Base-by-base conservation (phyloP, 1,139 yeast species). In the Kurtzmaniella quercitrusa region DNA sequence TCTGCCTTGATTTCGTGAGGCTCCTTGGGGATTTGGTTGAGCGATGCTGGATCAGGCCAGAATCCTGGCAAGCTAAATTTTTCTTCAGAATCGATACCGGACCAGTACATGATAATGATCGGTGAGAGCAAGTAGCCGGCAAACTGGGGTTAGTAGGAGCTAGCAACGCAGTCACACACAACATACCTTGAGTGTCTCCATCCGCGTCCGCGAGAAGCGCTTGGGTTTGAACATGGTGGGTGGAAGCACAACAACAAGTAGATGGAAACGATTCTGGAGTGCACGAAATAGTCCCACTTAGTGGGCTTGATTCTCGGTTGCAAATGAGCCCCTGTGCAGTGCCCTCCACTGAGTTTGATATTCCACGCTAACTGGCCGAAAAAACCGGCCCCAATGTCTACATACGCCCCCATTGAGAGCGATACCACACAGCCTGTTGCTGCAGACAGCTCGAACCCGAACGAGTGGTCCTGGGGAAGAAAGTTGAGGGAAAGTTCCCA, bases 11-110 rank as follows among this genome's bases (percentile, higher is more conserved):
- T 88, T 59, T 91, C 97, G 55, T 85, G 88, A 9, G 91, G 91
- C 59, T 90, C 97, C 59, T 89, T 91, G 2, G 97, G 98, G 34
- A 91, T 83, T 64, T 86, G 85, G 60, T 90, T 89, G 54, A 89
- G 75, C 2, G 96, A 85, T 33, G 86, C 85, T 34, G 97, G 97
- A 63, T 90, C 97, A 1, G 98, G 98, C 96, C 96, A 89, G 65
- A 88, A 90, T 15, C 96, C 96, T n/a, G 95, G 95, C 44, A 90
- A 82, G 59, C 89, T 88, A 62, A 91, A 81, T 67, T 89, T 90
- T 54, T 75, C 79, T 62, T 91, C 96, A 1, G 97, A 85, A 55
- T 90, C 91, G 38, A 85, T 76, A 59, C 97, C 97, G 42, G 89
- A 91, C 56, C 85, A 91, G 64, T 88, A 83, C 98, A 91, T 91